Base-by-base conservation (phyloP, 148 eudicot species). In the Cornus controversa region DNA sequence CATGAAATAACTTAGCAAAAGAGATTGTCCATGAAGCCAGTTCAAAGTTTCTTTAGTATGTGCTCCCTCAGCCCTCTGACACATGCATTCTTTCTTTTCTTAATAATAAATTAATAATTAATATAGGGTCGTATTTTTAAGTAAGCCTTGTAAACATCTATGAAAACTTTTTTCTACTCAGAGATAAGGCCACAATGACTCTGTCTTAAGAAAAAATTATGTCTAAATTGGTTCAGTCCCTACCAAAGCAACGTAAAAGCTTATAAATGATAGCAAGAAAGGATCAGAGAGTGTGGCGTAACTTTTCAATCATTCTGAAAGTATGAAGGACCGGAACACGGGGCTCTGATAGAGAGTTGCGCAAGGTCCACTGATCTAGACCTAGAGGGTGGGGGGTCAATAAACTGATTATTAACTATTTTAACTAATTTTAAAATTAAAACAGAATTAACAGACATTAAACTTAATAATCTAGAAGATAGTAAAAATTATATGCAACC, bases 21-120 rank as follows among this genome's bases (percentile, higher is more conserved):
- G 10, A 34, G 11, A 66, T 14, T 24, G 27, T 9, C 58, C 31
- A 22, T 7, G 29, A 36, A 60, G 50, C 50, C 47, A 60, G 34
- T 18, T 34, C 2, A 60, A 34, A 31, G 10, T 73, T 73, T 60
- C 67, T 73, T 73, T 27, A 9, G 14, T 3, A 0, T 54, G 15
- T 50, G 15, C 23, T 40, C 23, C 27, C 24, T 66, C 5, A 45
- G 22, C 25, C 16, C 25, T 54, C 31, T 28, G 18, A 28, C 36
- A n/a, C 25, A 2, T 73, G 11, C 67, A 29, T 66, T 73, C 34
- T 23, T 73, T 50, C 50, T 73, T n/a, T 29, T 14, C n/a, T 6
- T 15, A 58, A 14, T n/a, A n/a, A 73, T 60, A 31, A 73, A 58
- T 7, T n/a, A n/a, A 73, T 60, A 31, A 73, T 31, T 34, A 73